Base-by-base conservation (phyloP, 2,329 filamentous ascomycete species). In the Didymosphaeria variabile region DNA sequence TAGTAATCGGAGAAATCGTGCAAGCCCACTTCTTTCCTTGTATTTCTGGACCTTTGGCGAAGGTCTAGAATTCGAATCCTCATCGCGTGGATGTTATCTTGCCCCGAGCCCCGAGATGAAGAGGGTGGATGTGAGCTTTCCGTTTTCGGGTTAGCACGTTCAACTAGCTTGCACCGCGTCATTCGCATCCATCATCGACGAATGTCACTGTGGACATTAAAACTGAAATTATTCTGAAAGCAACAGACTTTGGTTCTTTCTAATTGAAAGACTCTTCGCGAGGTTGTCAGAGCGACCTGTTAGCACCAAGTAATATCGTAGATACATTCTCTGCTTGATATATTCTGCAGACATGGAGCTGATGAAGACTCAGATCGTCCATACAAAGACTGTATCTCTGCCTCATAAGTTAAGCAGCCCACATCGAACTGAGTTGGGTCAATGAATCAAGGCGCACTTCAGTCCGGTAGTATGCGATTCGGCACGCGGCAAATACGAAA, bases 401-500 rank as follows among this genome's bases (percentile, higher is more conserved):
- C 26, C 26, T 29, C 26, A 29, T 29, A 29, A 6, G 1, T 2
- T 12, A 40, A 40, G 36, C 36, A 40, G 19, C n/a, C n/a, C 21
- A 44, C n/a, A 5, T n/a, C 40, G 10, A 21, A 21, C 13, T 40
- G 10, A n/a, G n/a, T n/a, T 40, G 6, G n/a, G 6, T 44, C 7
- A n/a, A 44, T n/a, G 17, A 44, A 10, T 2, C 7, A n/a, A 19
- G 17, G 5, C 19, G 4, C 40, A 21, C 6, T 6, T 19, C 40
- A n/a, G 26, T 47, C 26, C 5, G 23, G 45, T 29, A 47, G 21
- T 31, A 31, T 29, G 45, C 45, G 23, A 47, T 47, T 47, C 45
- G 45, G 45, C 23, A 47, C 45, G 19, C 23, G 12, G 23, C 45
- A n/a, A 40, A 54, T 46, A 42, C 40, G 58, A 57, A 53, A 60